phyloP scores from a whole-genome alignment of 768 basidiomycete genomes.

The Tremella mesenterica region DNA sequence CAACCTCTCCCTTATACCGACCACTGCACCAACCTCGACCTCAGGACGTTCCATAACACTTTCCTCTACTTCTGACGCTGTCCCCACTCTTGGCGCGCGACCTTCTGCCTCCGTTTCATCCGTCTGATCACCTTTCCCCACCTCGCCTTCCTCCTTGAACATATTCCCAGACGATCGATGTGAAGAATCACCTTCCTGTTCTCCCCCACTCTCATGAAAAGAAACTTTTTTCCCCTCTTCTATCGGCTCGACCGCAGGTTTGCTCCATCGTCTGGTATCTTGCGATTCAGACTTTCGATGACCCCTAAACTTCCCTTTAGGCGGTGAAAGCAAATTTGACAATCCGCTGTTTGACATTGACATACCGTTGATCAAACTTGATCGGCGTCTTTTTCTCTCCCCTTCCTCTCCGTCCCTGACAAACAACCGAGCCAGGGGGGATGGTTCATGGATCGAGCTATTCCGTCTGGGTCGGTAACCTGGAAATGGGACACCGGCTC shows the following conservation, averaged over 20 bases:
- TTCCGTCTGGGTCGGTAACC: constrained; percentile 23
- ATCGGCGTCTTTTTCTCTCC: constrained; percentile 7
- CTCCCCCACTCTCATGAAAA: neutral
- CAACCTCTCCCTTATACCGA: constrained; percentile 11
- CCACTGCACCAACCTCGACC: neutral
- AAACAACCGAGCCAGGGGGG: constrained; percentile 41
- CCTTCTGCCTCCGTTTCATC: neutral
- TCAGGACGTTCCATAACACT: neutral
- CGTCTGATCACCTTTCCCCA: neutral
- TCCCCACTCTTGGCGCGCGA: constrained; percentile 13
- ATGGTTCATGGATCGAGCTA: constrained; percentile 37
- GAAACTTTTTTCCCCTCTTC: constrained; percentile 7
- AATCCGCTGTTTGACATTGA: neutral
- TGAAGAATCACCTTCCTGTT: neutral
- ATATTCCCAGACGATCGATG: neutral
- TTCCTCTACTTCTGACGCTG: constrained; percentile 24
- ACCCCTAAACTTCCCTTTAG: neutral
- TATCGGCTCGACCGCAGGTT: constrained; percentile 1
- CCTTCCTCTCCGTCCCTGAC: constrained; percentile 8
- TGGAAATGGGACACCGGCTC: constrained; percentile 1
- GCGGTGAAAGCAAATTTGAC: neutral
- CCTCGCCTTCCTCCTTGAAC: neutral
- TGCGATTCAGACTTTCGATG: constrained; percentile 2
- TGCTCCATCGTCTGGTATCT: neutral
- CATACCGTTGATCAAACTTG: constrained; percentile 2